A percentile compares a stretch with the other conserved stretches of the same genome.
Conservation (phyloP, 345 rosid genomes). For the Populus davidiana region DNA sequence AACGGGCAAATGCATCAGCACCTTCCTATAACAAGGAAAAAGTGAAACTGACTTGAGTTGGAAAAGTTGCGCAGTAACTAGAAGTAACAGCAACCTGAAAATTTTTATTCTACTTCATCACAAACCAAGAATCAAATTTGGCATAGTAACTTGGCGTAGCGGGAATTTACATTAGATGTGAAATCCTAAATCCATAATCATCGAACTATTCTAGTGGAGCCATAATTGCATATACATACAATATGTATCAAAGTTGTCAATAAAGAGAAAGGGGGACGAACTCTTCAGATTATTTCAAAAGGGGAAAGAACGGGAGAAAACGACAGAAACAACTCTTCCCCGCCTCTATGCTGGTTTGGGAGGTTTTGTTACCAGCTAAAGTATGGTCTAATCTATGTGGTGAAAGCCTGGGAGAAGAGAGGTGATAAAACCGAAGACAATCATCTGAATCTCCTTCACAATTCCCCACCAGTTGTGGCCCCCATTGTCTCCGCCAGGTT, state of each 20-base stretch:
- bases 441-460: constrained; percentile 94
- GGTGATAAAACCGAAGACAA: constrained; percentile 90
- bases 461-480: constrained; percentile 95
- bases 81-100: neutral
- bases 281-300: neutral
- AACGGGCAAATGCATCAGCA: too few species aligned
- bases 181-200: neutral
- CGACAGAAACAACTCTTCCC: neutral
- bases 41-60: too few species aligned
- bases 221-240: neutral
- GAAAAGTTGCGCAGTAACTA: neutral
- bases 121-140: neutral
- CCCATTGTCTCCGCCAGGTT: constrained; percentile 40
- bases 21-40: too few species aligned
- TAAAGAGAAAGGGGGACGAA: neutral
- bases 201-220: neutral
- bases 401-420: constrained; percentile 97
- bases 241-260: neutral
- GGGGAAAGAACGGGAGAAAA: neutral
- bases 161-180: neutral
- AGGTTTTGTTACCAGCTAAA: neutral
- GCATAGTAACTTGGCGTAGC: neutral
- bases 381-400: constrained; percentile 64
- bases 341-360: neutral
- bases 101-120: neutral